phyloP scores from a whole-genome alignment of 768 basidiomycete species.

The Termitomyces sp. region DNA sequence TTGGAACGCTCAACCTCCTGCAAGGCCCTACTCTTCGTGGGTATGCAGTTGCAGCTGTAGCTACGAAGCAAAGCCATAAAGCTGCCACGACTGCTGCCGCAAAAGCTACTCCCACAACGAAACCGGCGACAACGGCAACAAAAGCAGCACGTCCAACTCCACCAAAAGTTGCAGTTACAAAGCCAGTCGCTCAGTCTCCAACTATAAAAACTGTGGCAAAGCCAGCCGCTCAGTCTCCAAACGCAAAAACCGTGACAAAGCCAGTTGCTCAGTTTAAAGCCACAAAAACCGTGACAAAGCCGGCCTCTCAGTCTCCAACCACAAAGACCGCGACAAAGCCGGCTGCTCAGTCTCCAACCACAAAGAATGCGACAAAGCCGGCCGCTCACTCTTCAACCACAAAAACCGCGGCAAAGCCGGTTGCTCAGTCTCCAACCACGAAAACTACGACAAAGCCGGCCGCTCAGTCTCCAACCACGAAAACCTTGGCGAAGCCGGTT shows the following conservation, averaged over 20 bases:
- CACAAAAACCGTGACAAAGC: neutral
- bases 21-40: slow-evolving; percentile 5
- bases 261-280: neutral
- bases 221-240: neutral
- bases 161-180: neutral
- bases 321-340: neutral
- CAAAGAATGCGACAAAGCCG: neutral
- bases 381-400: neutral
- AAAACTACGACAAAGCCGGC: neutral
- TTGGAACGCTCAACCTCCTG: slow-evolving; percentile 10
- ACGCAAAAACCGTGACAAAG: neutral
- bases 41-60: slow-evolving; percentile 3
- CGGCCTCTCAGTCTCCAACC: neutral
- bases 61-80: slow-evolving; percentile 10
- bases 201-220: neutral
- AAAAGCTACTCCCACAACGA: neutral
- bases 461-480: neutral
- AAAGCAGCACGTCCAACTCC: neutral
- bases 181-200: neutral
- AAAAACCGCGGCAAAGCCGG: neutral
- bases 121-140: neutral
- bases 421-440: no score
- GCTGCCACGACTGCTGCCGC: neutral
- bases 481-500: neutral
- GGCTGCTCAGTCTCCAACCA: neutral